phyloP scores from a whole-genome alignment of 345 rosid species.

The Anastatica hierochuntica region DNA sequence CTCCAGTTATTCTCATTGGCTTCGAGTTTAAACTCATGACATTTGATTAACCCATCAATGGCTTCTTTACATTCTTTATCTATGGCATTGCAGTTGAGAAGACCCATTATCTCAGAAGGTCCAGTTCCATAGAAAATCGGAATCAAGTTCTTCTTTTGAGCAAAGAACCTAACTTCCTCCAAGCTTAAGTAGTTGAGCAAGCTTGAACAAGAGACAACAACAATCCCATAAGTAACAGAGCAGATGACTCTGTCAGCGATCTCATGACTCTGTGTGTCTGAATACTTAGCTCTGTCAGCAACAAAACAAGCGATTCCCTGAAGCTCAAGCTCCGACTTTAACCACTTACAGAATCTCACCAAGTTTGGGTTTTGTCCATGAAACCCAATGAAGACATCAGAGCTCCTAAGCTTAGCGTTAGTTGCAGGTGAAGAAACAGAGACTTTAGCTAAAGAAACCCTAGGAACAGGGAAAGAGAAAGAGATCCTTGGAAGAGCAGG shows the following conservation, averaged over 20 bases:
- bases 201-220: constrained; percentile 55
- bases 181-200: constrained; percentile 55
- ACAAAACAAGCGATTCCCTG: constrained; percentile 92
- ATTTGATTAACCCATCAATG: constrained; percentile 63
- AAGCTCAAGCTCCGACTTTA: constrained; percentile 87
- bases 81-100: constrained; percentile 52
- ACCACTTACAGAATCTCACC: constrained; percentile 80
- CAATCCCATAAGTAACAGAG: constrained; percentile 69
- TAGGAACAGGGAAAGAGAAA: constrained; percentile 81
- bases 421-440: constrained; percentile 53
- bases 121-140: constrained; percentile 70
- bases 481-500: constrained; percentile 65
- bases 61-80: constrained; percentile 77
- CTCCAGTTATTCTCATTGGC: constrained; percentile 78
- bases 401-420: constrained; percentile 76
- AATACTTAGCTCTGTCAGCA: constrained; percentile 76
- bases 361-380: constrained; percentile 81
- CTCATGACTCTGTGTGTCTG: constrained; percentile 73
- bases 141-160: constrained; percentile 82
- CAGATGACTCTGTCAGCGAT: constrained; percentile 80
- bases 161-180: constrained; percentile 82
- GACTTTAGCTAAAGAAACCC: constrained; percentile 69
- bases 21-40: constrained; percentile 70
- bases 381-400: constrained; percentile 81
- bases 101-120: constrained; percentile 46